Evolutionary conservation across 176 grass and related monocot genomes (phyloP), one percentile per base, ranked within the genome.

Genomic region (Musa itinerans): DNA sequence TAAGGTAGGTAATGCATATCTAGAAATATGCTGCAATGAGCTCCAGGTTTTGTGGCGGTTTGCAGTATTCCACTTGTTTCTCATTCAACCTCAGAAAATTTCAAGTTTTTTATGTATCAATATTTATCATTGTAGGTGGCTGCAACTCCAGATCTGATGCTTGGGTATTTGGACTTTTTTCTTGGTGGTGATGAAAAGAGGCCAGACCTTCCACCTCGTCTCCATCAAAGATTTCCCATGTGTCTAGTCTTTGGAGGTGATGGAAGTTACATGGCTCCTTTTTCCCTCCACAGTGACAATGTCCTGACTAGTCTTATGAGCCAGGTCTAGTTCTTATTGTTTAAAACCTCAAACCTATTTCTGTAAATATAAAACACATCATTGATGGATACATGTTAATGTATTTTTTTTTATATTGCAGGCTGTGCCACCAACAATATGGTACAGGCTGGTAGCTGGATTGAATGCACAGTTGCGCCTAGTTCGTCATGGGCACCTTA

Each of bases 261-360:
- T 79, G 96, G 91, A 84, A 88, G 89, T 85, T 99, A 99, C 85
- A 95, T 99, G 96, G 88, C 96, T 83, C 96, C 96, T 49, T 95
- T 95, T 87, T 89, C 89, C 53, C 87, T 95, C 63, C 91, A 95
- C 81, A 92, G 96, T 80, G 96, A 99, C 67, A 99, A 85, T 92
- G 91, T 99, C 67, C 86, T 99, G 76, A 92, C 96, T 74, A 99
- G 96, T 82, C 91, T 99, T 64, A 86, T 99, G 96, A 89, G 96
- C 55, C 96, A 99, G 89, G 96, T 99, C 80, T 63, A 1, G 63
- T 57, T 56, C 50, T 29, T 86, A 48, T 69, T 52, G 21, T 20
- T 52, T 21, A 63, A 12, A 62, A 77, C 10, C 14, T 50, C 2
- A 49, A 51, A 61, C 23, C 51, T 22, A 73, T 73, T 78, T 69